Base-by-base conservation (phyloP, 345 rosid genomes). In the Eucalyptus regnans region DNA sequence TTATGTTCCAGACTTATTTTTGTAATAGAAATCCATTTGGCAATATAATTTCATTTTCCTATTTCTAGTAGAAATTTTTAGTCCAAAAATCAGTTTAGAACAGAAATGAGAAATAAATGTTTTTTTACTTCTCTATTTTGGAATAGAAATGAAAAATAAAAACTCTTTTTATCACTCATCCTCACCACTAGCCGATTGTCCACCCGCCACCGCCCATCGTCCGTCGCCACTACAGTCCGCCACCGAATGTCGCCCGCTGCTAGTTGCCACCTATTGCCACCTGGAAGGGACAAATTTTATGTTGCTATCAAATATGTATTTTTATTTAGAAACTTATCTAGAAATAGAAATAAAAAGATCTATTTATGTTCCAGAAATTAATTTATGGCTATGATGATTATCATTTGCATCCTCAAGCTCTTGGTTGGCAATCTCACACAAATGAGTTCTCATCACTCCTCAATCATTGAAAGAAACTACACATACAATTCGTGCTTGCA, bases 241-340 rank as follows among this genome's bases (percentile, higher is more conserved):
- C 10, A 52, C 17, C 0, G 9, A 52, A 9, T 4, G 4, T 1
- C 3, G 7, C 4, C 1, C 0, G 1, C 17, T 1, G 1, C 23
- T 18, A 52, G 23, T 37, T 37, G 41, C 41, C 4, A 37, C 41
- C 41, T 37, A 37, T 37, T 4, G 4, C 41, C 41, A 37, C 41
- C 41, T 37, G 41, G 41, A 37, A 37, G 41, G 41, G 41, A 37
- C 41, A 37, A 37, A 37, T 7, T 52, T 52, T 52, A 52, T 52
- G 0, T 7, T 10, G 0, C 18, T 52, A 52, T 52, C 5, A 52
- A 52, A 52, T 0, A 0, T 4, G 1, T 18, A 52, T 52, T 52
- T 52, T 52, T 7, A 52, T 0, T 52, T 52, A 18, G 10, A 52
- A 52, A 52, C 1, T 0, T 1, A 18, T 18, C 0, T 52, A 18